phyloP scores from a whole-genome alignment of 306 rosid species.

The Prunus campanulata region DNA sequence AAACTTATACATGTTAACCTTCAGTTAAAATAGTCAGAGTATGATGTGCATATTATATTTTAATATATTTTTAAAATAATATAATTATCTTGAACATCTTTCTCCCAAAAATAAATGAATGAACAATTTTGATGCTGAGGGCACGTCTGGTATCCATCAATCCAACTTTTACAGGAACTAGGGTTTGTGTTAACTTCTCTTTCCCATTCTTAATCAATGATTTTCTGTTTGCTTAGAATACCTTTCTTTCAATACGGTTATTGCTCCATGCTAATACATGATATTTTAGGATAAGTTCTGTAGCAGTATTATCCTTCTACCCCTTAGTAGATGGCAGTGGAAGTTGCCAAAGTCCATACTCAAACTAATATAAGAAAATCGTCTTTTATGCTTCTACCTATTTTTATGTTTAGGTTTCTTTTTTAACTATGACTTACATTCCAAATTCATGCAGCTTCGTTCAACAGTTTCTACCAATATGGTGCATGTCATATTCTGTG shows the following conservation, averaged over 20 bases:
- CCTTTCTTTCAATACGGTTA: too few species aligned
- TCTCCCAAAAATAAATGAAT: too few species aligned
- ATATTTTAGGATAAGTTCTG: neutral
- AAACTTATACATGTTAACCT: neutral
- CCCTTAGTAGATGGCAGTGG: neutral
- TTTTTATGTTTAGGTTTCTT: neutral
- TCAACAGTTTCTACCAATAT: neutral
- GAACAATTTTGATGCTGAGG: too few species aligned
- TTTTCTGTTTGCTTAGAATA: too few species aligned
- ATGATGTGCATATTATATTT: too few species aligned
- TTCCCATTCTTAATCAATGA: too few species aligned
- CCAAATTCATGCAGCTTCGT: neutral
- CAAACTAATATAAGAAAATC: neutral
- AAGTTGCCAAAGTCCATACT: neutral
- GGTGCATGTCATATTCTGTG: neutral
- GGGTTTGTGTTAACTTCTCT: too few species aligned
- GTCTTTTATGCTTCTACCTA: neutral
- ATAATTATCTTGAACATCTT: too few species aligned
- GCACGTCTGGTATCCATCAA: too few species aligned
- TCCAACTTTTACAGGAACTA: too few species aligned
- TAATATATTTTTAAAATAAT: too few species aligned
- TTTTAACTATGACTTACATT: neutral
- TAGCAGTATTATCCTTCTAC: neutral
- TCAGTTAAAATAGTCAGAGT: too few species aligned
- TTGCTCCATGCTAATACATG: neutral